Evolutionary conservation across 2,329 filamentous ascomycete species (phyloP).

Genomic region (Curvularia lunata): DNA sequence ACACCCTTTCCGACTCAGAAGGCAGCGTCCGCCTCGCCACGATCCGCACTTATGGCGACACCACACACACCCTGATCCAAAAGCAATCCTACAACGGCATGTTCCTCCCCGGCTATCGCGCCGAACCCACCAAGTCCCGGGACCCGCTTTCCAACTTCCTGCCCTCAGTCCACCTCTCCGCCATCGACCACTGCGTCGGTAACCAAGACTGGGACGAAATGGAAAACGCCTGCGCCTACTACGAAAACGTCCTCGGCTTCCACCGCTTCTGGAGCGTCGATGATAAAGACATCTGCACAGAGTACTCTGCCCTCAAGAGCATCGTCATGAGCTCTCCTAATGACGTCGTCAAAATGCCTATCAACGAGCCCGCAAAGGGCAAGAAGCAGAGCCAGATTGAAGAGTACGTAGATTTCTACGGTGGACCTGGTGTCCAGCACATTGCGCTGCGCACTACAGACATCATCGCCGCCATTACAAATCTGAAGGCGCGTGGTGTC

Average conservation of each 20-base stretch:
- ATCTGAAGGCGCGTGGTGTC: constrained; percentile 83
- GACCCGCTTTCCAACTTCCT: constrained; percentile 60
- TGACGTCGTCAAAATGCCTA: constrained; percentile 94
- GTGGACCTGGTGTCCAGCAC: constrained; percentile 89
- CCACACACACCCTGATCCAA: constrained; percentile 88
- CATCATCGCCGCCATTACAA: constrained; percentile 78
- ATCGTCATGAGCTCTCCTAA: constrained; percentile 90
- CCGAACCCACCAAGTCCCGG: constrained; percentile 49
- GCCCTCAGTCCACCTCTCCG: constrained; percentile 69
- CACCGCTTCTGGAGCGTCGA: constrained; percentile 98
- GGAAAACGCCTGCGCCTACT: constrained; percentile 70
- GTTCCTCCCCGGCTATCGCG: constrained; percentile 84
- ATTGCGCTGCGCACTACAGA: constrained; percentile 83
- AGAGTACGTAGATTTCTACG: constrained; percentile 85
- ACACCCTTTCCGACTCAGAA: constrained; percentile 60
- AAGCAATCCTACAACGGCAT: constrained; percentile 71
- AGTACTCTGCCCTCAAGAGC: constrained; percentile 85
- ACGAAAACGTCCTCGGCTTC: constrained; percentile 88
- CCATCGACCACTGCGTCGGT: constrained; percentile 95
- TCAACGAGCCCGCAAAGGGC: constrained; percentile 91
- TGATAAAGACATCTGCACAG: constrained; percentile 89
- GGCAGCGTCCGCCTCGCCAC: constrained; percentile 76
- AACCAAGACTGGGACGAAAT: constrained; percentile 97
- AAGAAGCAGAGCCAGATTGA: constrained; percentile 95
- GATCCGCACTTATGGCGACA: constrained; percentile 92